These are phyloP conservation scores for Coemansia furcata DNA, from an alignment of 192 early-diverging fungal genomes.

Conservation along the genomic window DNA sequence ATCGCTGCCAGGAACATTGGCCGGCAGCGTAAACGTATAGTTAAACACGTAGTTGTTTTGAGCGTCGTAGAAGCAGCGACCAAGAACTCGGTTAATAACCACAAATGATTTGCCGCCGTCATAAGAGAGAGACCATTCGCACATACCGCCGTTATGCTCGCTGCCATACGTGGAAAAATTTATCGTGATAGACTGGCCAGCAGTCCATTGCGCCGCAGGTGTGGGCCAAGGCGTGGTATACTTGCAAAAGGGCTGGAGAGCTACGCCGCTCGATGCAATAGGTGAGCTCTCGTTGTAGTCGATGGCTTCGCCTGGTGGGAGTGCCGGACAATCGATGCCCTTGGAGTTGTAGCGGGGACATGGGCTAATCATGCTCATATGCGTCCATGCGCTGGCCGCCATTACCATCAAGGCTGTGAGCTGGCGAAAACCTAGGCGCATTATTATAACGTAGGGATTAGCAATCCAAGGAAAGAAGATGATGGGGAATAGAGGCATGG, in stretches of 20 bases:
- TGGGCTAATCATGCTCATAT: slow-evolving; percentile 31
- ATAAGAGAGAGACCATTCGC: slow-evolving; percentile 58
- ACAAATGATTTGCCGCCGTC: slow-evolving; percentile 55
- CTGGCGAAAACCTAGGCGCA: not conserved
- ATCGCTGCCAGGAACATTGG: slow-evolving; percentile 38
- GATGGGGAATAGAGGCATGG: not conserved
- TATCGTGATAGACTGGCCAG: slow-evolving; percentile 25
- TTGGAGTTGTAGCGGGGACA: slow-evolving; percentile 26
- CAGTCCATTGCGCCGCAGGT: slow-evolving; percentile 18
- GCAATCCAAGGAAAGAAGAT: not conserved
- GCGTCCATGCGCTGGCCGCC: not conserved
- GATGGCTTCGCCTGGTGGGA: slow-evolving; percentile 10
- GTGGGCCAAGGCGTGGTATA: slow-evolving; percentile 18
- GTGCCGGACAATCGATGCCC: slow-evolving; percentile 17
- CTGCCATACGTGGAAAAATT: slow-evolving; percentile 26
- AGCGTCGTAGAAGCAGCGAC: slow-evolving; percentile 20
- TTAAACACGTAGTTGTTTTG: not conserved
- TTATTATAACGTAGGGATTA: not conserved
- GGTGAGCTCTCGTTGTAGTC: slow-evolving; percentile 27
- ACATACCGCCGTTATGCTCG: slow-evolving; percentile 60
- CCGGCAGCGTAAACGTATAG: slow-evolving; percentile 42
- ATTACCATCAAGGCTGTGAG: not conserved
- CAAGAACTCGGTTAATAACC: slow-evolving; percentile 38
- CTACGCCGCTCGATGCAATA: slow-evolving; percentile 8
- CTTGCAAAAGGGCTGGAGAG: slow-evolving; percentile 35